These are phyloP conservation scores for Chimonanthus salicifolius DNA, from an alignment of 164 flowering plant genomes.

Conservation along the genomic window DNA sequence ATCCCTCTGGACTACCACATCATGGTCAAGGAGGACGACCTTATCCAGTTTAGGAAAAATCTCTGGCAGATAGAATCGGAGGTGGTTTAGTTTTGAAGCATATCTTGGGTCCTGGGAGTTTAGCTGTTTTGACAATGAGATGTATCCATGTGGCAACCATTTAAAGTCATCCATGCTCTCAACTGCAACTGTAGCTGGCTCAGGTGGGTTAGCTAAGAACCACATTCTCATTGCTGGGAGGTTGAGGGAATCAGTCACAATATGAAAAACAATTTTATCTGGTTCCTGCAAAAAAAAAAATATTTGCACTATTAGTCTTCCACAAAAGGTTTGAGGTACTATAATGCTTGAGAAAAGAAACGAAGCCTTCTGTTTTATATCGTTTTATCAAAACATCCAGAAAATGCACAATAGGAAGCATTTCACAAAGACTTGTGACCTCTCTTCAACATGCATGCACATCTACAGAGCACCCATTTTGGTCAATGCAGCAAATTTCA, in stretches of 20 bases:
- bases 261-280: constrained; percentile 71
- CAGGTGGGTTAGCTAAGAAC: constrained; percentile 80
- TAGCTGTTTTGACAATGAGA: constrained; percentile 25
- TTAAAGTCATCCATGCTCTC: constrained; percentile 47
- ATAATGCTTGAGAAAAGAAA: neutral
- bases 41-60: constrained; percentile 66
- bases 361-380: too few species aligned
- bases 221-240: constrained; percentile 82
- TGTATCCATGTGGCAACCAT: constrained; percentile 39
- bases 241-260: constrained; percentile 83
- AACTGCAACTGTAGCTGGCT: constrained; percentile 59
- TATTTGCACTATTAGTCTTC: neutral
- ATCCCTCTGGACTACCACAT: constrained; percentile 92
- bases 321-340: neutral
- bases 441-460: neutral
- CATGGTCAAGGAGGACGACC: constrained; percentile 87
- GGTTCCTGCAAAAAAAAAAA: constrained; percentile 52
- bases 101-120: constrained; percentile 52
- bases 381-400: neutral
- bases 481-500: neutral
- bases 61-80: constrained; percentile 82
- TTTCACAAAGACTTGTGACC: neutral
- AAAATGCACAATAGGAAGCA: neutral
- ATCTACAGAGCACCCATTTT: neutral
- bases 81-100: constrained; percentile 66